Evolutionary conservation across 495 filamentous ascomycete species (phyloP).

Genomic region (Penicillium odoratum): DNA sequence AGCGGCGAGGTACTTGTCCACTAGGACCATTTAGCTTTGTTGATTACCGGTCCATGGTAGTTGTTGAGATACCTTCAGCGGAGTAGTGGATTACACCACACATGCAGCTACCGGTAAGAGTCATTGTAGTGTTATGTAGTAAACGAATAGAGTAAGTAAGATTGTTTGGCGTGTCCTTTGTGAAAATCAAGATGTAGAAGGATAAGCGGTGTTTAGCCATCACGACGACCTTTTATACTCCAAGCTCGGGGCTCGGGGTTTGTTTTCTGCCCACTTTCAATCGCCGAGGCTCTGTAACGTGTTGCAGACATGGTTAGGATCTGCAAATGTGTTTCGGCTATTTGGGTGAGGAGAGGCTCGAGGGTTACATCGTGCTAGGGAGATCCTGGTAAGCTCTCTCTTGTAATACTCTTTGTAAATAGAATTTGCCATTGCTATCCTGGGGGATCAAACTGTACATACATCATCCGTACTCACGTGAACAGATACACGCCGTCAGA

Average conservation of each 20-base stretch:
- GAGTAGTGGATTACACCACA: slow-evolving; percentile 41
- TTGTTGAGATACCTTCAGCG: slow-evolving; percentile 23
- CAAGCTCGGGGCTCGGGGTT: not conserved
- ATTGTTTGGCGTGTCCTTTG: slow-evolving; percentile 19
- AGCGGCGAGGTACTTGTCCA: slow-evolving; percentile 34
- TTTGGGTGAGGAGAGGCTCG: not conserved
- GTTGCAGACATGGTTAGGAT: not conserved
- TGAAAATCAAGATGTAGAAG: slow-evolving; percentile 19
- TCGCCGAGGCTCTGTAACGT: not conserved
- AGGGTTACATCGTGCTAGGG: not conserved
- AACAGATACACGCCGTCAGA: slow-evolving; percentile 1
- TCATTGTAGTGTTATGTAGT: slow-evolving; percentile 21
- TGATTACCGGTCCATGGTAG: not conserved
- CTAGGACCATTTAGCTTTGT: slow-evolving; percentile 9
- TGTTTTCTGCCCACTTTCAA: not conserved
- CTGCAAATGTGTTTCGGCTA: not conserved
- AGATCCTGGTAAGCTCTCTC: not conserved
- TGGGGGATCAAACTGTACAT: slow-evolving; percentile 22
- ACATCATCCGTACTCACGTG: slow-evolving; percentile 17
- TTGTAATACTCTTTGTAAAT: not conserved
- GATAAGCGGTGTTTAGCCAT: not conserved
- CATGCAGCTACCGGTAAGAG: slow-evolving; percentile 43
- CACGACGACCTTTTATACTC: slow-evolving; percentile 3
- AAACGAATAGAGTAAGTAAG: slow-evolving; percentile 4
- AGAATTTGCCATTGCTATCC: slow-evolving; percentile 14